A percentile compares a stretch with the other conserved stretches of the same genome.
phyloP scores from a whole-genome alignment of 1,284 basidiomycete species.

The Malassezia arunalokei region DNA sequence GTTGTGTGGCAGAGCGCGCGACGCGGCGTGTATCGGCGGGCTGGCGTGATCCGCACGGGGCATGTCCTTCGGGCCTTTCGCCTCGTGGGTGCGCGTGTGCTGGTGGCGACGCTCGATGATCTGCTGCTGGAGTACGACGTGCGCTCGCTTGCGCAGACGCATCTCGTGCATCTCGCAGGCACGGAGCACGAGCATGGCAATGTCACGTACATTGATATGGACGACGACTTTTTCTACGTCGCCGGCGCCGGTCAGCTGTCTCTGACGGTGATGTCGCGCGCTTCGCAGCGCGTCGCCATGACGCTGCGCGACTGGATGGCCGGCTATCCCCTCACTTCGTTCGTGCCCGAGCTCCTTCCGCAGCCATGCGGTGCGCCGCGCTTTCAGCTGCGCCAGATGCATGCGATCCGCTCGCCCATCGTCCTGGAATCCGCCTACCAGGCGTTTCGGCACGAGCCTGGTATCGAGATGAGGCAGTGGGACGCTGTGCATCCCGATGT shows the following conservation, averaged over 20 bases:
- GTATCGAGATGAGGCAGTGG: slow-evolving; percentile 25
- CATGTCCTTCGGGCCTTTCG: slow-evolving; percentile 26
- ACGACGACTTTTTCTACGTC: slow-evolving; percentile 31
- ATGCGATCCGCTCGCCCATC: slow-evolving; percentile 10
- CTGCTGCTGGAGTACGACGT: slow-evolving; percentile 23
- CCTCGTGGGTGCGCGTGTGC: slow-evolving; percentile 29
- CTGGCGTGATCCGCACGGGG: slow-evolving; percentile 16
- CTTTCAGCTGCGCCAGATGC: slow-evolving; percentile 20
- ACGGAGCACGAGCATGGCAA: slow-evolving; percentile 21
- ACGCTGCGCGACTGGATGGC: slow-evolving; percentile 24
- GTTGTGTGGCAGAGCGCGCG: slow-evolving; percentile 33
- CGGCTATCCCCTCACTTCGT: neutral
- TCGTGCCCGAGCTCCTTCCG: neutral
- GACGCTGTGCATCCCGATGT: slow-evolving; percentile 29
- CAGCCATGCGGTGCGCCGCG: neutral
- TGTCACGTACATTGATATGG: slow-evolving; percentile 28
- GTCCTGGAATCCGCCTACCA: neutral
- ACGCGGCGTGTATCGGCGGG: slow-evolving; percentile 24
- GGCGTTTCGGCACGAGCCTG: slow-evolving; percentile 17
- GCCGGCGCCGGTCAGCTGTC: slow-evolving; percentile 21
- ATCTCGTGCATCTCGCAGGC: slow-evolving; percentile 17
- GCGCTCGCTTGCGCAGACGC: slow-evolving; percentile 16
- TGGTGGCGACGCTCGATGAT: slow-evolving; percentile 21
- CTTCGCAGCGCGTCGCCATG: slow-evolving; percentile 20
- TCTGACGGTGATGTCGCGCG: slow-evolving; percentile 22